Percentiles rank a stretch among this genome's conserved stretches.
phyloP scores from a whole-genome alignment of 306 rosid species.

The Chamaecrista fasciculata region DNA sequence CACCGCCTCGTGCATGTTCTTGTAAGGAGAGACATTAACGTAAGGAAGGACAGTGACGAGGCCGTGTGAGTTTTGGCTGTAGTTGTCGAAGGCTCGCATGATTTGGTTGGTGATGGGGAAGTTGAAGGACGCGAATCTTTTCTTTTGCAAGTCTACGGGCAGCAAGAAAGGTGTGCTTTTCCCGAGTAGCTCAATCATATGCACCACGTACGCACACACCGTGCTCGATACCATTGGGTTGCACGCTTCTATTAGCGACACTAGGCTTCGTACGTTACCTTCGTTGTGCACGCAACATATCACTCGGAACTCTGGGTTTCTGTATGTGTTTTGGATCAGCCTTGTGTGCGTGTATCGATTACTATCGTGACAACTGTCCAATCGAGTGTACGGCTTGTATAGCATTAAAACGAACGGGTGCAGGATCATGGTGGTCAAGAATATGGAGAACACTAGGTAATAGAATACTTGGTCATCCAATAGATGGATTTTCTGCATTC shows the following conservation, averaged over 20 bases:
- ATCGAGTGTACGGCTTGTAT: constrained; percentile 7
- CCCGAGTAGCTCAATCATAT: constrained; percentile 47
- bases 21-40: constrained; percentile 49
- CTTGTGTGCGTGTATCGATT: background rate
- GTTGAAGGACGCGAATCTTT: constrained; percentile 1
- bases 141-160: constrained; percentile 30
- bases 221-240: constrained; percentile 38
- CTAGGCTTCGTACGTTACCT: constrained; percentile 41
- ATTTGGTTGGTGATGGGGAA: constrained; percentile 39
- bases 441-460: background rate
- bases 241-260: constrained; percentile 44
- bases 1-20: constrained; percentile 48
- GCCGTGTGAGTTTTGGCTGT: constrained; percentile 36
- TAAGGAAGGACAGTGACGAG: constrained; percentile 33
- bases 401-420: background rate
- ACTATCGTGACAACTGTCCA: background rate
- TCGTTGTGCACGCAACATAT: constrained; percentile 48
- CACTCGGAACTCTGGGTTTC: constrained; percentile 31
- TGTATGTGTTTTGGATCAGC: constrained; percentile 24
- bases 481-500: background rate
- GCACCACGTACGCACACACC: constrained; percentile 39
- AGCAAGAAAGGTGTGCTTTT: constrained; percentile 39
- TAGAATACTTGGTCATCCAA: background rate
- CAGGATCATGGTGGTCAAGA: background rate
- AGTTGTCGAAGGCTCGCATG: constrained; percentile 55